These are phyloP conservation scores for Nadsonia commutata DNA, from an alignment of 1,139 yeast genomes.

Conservation along the genomic window DNA sequence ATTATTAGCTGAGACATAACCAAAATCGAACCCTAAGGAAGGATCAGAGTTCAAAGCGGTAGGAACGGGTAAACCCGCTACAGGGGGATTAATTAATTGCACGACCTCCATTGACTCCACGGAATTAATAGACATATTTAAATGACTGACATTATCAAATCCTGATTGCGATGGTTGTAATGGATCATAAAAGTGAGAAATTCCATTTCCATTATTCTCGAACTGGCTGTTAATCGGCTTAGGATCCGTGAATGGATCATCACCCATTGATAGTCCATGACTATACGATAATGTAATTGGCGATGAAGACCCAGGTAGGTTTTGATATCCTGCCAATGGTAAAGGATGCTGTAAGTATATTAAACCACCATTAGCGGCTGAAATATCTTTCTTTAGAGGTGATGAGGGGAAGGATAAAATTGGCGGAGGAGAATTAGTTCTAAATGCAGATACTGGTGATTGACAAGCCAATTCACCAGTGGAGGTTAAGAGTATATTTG, in stretches of 20 bases:
- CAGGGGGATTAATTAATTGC: no score
- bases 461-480: constrained; percentile 2
- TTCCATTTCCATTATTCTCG: no score
- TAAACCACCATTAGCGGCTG: not conserved
- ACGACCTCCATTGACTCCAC: no score
- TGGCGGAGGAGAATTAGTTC: constrained; percentile 5
- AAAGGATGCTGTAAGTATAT: not conserved
- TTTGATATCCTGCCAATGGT: not conserved
- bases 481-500: constrained; percentile 9
- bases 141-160: no score
- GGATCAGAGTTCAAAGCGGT: no score
- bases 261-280: not conserved
- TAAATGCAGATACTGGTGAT: not conserved
- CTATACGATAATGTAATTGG: not conserved
- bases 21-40: no score
- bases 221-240: no score
- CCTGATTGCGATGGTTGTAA: no score
- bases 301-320: not conserved
- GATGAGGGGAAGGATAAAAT: constrained; percentile 3
- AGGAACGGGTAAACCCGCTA: no score
- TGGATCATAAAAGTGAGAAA: no score
- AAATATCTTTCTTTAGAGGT: constrained; percentile 1
- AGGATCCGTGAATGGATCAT: not conserved
- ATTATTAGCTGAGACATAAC: no score
- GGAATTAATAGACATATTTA: no score